These are phyloP conservation scores for Annulohypoxylon stygium DNA, from an alignment of 495 filamentous ascomycete species.

Conservation along the genomic window DNA sequence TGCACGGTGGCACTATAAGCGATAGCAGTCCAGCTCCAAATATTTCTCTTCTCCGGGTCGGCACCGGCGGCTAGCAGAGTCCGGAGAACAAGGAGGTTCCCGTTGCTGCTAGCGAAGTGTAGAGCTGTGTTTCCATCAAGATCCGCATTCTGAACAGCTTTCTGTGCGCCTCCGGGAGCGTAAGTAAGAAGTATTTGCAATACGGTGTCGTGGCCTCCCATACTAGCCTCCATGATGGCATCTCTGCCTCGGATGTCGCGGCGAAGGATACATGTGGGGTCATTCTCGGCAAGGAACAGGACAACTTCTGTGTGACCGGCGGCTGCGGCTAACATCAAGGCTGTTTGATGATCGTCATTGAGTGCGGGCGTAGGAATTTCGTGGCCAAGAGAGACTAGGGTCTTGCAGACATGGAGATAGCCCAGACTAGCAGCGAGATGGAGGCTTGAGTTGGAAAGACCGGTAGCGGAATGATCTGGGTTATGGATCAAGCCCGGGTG, in stretches of 20 bases:
- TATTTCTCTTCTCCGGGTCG: conserved; percentile 72
- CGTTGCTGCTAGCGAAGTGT: conserved; percentile 75
- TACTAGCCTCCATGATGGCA: conserved; percentile 68
- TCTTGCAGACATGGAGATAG: conserved; percentile 69
- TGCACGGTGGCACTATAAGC: conserved; percentile 79
- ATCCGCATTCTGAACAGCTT: conserved; percentile 67
- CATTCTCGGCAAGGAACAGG: conserved; percentile 64
- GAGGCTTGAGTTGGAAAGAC: conserved; percentile 76
- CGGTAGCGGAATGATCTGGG: conserved; percentile 69
- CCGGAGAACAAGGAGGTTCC: conserved; percentile 78
- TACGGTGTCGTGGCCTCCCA: conserved; percentile 69
- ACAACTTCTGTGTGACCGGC: conserved; percentile 72
- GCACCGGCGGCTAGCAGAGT: conserved; percentile 78
- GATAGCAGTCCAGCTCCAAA: conserved; percentile 78
- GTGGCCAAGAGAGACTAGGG: conserved; percentile 68
- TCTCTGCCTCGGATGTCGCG: conserved; percentile 69
- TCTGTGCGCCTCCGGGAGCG: conserved; percentile 59
- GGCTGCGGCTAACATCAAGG: conserved; percentile 72
- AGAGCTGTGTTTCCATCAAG: conserved; percentile 80
- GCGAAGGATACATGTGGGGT: conserved; percentile 60
- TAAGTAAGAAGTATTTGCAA: conserved; percentile 71
- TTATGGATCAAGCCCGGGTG: conserved; percentile 77
- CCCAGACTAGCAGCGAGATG: conserved; percentile 80
- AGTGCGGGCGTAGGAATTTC: conserved; percentile 70
- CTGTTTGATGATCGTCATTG: conserved; percentile 79